These are phyloP conservation scores for Paspalum vaginatum DNA, from an alignment of 176 grass and related monocot species.

Conservation along the genomic window DNA sequence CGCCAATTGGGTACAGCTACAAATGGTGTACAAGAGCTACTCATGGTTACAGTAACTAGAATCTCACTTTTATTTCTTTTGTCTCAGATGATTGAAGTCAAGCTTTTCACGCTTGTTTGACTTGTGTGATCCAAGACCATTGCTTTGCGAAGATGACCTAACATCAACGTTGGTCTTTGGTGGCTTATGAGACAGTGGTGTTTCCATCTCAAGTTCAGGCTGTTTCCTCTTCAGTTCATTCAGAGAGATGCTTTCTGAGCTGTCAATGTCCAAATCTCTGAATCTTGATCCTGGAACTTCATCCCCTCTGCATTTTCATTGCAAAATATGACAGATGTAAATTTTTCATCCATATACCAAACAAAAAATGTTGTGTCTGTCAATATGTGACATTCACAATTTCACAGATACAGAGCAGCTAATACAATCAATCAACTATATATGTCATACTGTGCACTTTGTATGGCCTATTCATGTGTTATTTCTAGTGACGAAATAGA, in stretches of 20 bases:
- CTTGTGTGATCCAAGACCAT: conserved; percentile 49
- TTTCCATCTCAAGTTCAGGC: conserved; percentile 55
- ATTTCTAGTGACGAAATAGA: background rate
- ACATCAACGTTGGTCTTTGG: conserved; percentile 38
- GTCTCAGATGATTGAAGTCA: conserved; percentile 68
- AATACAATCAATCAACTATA: background rate
- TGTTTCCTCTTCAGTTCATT: conserved; percentile 79
- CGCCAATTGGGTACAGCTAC: conserved; percentile 30
- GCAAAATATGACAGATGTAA: background rate
- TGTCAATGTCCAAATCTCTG: conserved; percentile 31
- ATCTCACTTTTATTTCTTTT: conserved; percentile 34
- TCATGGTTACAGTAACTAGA: conserved; percentile 2
- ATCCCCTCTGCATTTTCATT: conserved; percentile 53
- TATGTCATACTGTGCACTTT: background rate
- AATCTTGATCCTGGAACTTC: conserved; percentile 41
- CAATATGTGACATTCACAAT: background rate
- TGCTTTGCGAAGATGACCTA: conserved; percentile 55
- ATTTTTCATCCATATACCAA: background rate
- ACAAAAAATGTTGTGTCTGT: background rate
- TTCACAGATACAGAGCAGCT: background rate
- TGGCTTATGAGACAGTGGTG: conserved; percentile 36
- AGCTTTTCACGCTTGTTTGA: conserved; percentile 62
- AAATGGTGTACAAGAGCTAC: conserved; percentile 22
- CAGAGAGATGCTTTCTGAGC: conserved; percentile 50
- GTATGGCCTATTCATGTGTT: background rate